Conservation (phyloP, 176 grass and related monocot genomes). For the Oryza longistaminata region DNA sequence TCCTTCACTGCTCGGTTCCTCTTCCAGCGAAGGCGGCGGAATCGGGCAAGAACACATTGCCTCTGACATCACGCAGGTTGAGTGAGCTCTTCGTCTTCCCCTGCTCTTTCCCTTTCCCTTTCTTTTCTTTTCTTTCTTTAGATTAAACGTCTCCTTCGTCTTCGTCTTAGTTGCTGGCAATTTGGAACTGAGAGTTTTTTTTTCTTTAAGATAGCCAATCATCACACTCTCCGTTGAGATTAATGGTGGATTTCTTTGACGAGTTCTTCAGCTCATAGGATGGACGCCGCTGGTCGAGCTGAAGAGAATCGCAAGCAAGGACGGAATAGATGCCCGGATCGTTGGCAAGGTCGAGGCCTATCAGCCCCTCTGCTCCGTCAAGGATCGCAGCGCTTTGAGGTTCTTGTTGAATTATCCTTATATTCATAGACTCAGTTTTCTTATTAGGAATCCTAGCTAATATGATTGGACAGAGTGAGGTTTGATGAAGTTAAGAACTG, state of each 20-base stretch:
- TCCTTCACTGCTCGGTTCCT: conserved; percentile 45
- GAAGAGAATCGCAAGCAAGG: conserved; percentile 58
- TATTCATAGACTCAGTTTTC: background rate
- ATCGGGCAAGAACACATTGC: conserved; percentile 55
- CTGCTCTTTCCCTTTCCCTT: background rate
- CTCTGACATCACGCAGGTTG: conserved; percentile 64
- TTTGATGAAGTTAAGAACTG: background rate
- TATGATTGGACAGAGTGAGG: background rate
- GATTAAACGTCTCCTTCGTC: background rate
- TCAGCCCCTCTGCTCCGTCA: conserved; percentile 80
- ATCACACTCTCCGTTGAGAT: background rate
- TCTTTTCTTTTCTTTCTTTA: background rate
- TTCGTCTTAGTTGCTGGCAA: background rate
- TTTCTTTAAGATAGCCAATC: background rate
- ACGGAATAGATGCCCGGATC: conserved; percentile 55
- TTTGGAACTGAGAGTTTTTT: background rate
- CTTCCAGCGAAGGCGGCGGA: background rate
- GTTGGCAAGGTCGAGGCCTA: conserved; percentile 76
- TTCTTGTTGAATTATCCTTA: background rate
- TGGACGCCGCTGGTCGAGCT: conserved; percentile 81
- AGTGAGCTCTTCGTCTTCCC: background rate
- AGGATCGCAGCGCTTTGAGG: conserved; percentile 76
- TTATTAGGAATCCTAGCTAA: background rate
- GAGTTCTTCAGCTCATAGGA: conserved; percentile 62
- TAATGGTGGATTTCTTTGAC: background rate